phyloP scores from a whole-genome alignment of 2,329 filamentous ascomycete species.

The Cytospora leucostoma region DNA sequence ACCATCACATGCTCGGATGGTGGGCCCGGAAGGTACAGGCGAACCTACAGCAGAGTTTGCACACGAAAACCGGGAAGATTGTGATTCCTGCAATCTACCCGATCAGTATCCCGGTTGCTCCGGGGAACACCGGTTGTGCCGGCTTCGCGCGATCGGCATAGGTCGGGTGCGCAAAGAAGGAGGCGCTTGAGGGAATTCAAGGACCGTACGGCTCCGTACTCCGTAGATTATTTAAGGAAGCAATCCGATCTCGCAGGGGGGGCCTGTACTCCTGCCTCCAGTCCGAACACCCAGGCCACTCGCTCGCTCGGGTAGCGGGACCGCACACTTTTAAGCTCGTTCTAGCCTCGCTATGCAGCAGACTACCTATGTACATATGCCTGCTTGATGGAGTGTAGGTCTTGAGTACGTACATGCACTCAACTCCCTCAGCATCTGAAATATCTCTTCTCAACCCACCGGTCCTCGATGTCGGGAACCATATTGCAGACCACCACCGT shows the following conservation, averaged over 20 bases:
- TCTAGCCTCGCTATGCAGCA: constrained; percentile 20
- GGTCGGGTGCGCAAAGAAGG: constrained; percentile 3
- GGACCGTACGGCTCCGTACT: too few relatives aligned
- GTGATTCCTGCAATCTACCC: too few relatives aligned
- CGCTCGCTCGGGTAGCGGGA: neutral
- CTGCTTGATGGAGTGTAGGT: neutral
- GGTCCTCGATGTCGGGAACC: constrained; percentile 76
- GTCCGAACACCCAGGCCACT: neutral
- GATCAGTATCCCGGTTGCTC: neutral
- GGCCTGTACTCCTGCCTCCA: neutral
- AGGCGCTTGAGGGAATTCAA: neutral
- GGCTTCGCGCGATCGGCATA: constrained; percentile 16
- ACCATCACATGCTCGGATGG: too few relatives aligned
- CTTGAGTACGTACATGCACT: neutral
- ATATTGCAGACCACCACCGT: constrained; percentile 83
- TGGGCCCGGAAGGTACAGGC: too few relatives aligned
- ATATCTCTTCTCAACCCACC: constrained; percentile 90
- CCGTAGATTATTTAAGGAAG: neutral
- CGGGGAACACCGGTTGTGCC: neutral
- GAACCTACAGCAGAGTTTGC: too few relatives aligned
- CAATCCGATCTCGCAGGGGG: neutral
- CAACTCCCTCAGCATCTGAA: constrained; percentile 72
- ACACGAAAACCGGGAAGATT: too few relatives aligned
- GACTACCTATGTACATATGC: neutral
- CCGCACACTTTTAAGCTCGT: neutral